Evolutionary conservation across 208 protist species (phyloP).

Genomic region (Strigomonas galati): DNA sequence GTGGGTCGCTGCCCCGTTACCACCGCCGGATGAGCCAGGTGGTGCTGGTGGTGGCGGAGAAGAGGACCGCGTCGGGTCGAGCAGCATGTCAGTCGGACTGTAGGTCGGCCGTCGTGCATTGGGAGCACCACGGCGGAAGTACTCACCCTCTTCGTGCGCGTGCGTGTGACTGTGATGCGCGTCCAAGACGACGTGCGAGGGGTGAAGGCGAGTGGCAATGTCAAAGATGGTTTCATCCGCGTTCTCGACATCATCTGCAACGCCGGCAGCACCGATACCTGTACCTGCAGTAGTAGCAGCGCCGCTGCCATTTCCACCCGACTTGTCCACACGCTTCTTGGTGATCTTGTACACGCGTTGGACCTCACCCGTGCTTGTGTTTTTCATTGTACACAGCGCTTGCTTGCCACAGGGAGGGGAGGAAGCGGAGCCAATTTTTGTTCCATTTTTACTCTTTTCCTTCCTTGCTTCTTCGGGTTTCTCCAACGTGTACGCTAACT

Average conservation of each 20-base stretch:
- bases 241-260: neutral
- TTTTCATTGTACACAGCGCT: neutral
- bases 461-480: neutral
- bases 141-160: neutral
- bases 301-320: too few relatives aligned
- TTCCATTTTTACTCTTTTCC: neutral
- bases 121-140: neutral
- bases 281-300: too few relatives aligned
- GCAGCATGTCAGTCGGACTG: neutral
- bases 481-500: neutral
- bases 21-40: too few relatives aligned
- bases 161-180: neutral
- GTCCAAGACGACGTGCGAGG: too few relatives aligned
- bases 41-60: neutral
- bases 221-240: neutral
- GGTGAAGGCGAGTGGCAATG: neutral
- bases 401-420: neutral
- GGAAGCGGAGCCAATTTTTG: neutral
- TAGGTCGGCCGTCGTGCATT: neutral
- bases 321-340: too few relatives aligned
- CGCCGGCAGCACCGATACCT: too few relatives aligned
- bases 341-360: too few relatives aligned
- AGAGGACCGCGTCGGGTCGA: neutral
- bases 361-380: neutral
- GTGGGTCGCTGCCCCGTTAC: conserved; percentile 12